These are phyloP conservation scores for Alternaria tenuissima DNA, from an alignment of 2,329 filamentous ascomycete genomes.

Conservation along the genomic window DNA sequence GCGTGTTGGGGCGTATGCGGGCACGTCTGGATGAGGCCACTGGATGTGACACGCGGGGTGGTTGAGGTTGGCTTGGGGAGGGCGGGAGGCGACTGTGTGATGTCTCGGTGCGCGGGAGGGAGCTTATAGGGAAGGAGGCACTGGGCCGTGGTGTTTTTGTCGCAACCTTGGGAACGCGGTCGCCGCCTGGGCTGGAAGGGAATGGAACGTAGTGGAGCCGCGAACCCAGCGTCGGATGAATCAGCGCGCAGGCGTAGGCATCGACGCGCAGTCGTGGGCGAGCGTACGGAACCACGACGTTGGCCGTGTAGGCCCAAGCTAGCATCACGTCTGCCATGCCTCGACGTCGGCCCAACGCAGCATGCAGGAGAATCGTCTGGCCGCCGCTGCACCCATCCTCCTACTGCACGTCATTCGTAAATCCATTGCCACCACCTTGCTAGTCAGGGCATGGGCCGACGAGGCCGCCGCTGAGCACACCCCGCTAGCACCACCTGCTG, in stretches of 20 bases:
- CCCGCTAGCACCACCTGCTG: not conserved
- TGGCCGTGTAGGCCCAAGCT: conserved; percentile 24
- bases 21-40: conserved; percentile 41
- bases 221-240: conserved; percentile 29
- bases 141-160: conserved; percentile 16
- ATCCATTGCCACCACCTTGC: not conserved
- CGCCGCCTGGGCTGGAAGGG: conserved; percentile 33
- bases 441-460: conserved; percentile 1
- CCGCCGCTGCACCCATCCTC: conserved; percentile 11
- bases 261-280: conserved; percentile 17
- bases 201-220: conserved; percentile 40
- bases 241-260: conserved; percentile 26
- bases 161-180: conserved; percentile 1
- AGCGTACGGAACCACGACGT: conserved; percentile 19
- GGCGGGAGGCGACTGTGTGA: conserved; percentile 16
- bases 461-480: not conserved
- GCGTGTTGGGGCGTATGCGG: conserved; percentile 32
- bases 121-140: conserved; percentile 28
- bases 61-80: conserved; percentile 17
- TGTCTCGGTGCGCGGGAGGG: conserved; percentile 24
- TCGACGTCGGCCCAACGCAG: not conserved
- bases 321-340: conserved; percentile 3
- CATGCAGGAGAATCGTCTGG: conserved; percentile 20
- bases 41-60: conserved; percentile 31
- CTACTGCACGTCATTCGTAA: conserved; percentile 18